Evolutionary conservation across 1,284 basidiomycete species (phyloP), one percentile per base, ranked within the genome.

Genomic region (Irpex sp.): DNA sequence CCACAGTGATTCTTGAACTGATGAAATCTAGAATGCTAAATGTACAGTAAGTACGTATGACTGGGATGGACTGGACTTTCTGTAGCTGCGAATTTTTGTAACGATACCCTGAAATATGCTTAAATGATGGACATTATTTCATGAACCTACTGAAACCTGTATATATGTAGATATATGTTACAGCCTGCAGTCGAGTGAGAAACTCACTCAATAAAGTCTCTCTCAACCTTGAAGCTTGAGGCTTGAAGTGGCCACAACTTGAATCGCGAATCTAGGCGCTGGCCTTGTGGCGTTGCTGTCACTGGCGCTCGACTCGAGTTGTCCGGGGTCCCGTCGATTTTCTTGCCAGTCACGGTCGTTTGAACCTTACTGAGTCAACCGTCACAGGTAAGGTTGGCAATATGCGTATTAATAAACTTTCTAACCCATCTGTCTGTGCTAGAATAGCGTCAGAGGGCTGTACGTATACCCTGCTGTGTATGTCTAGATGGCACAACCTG

Each of bases 401-500:
- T 4, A 26, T 26, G 26, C 26, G 26, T 26, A 4, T 26, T 26
- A 4, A 26, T 26, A 26, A 26, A 2, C 3, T 26, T 26, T 26
- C 3, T 26, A 26, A 26, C 3, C 3, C 26, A 26, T 26, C 3
- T 26, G 26, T 26, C 26, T 26, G 26, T 26, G 3, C 26, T 26
- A 4, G 2, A 26, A 26, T 26, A 26, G 26, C 26, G 26, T 26
- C 26, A 26, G 26, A 3, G 26, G 26, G 26, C 26, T 26, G 26
- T 26, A 26, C 26, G 0, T n/a, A n/a, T n/a, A n/a, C n/a, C n/a
- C 26, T 26, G 26, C 26, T 51, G 19, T 21, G 2, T 36, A 36
- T 36, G 54, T 3, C 6, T n/a, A 44, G 21, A 58, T 62, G 61
- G 13, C 61, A 19, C 56, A 62, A 59, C 40, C 11, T 52, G 2